Base-by-base conservation (phyloP, 495 filamentous ascomycete species). In the Aspergillus heteromorphus region DNA sequence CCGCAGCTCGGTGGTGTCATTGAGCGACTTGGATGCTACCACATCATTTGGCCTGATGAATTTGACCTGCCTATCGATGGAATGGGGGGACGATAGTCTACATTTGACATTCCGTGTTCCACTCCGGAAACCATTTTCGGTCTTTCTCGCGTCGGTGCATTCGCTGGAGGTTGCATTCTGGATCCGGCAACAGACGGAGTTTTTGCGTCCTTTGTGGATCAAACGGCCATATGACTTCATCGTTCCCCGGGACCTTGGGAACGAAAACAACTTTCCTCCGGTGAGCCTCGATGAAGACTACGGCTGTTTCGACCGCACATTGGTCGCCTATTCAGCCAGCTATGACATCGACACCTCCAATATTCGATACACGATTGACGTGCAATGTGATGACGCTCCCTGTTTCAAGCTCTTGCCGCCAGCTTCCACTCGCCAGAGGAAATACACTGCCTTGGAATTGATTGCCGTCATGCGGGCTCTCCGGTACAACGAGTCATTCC, bases 401-500 rank as follows among this genome's bases (percentile, higher is more conserved):
- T 85, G 86, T 53, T 96, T 98, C 64, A 80, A 82, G 36, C 79
- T 98, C n/a, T 78, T 89, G 25, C 81, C 84, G 13, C 83, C 88
- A 6, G 79, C 81, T 27, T 80, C 80, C 13, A 65, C 75, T 6
- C 73, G 66, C 29, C 68, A 71, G 47, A 69, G 73, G 4, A 75
- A 78, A 31, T 98, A 98, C 62, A 82, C 77, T 4, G 66, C 81
- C 6, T 65, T 86, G 45, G 93, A 97, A 67, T 67, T 97, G 20
- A 74, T 98, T 36, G 91, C 93, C 2, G 81, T 97, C 20, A 80
- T 96, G 76, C 82, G 92, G 17, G 82, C 93, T 6, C 72, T 98
- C 45, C 82, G 93, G 31, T 98, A 95, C 71, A 97, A 97, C 61
- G 90, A 96, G 65, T 87, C 83, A 13, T 97, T 97, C 67, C 79